Conservation (phyloP, 2,329 filamentous ascomycete species). For the Dothiorella sarmentorum region DNA sequence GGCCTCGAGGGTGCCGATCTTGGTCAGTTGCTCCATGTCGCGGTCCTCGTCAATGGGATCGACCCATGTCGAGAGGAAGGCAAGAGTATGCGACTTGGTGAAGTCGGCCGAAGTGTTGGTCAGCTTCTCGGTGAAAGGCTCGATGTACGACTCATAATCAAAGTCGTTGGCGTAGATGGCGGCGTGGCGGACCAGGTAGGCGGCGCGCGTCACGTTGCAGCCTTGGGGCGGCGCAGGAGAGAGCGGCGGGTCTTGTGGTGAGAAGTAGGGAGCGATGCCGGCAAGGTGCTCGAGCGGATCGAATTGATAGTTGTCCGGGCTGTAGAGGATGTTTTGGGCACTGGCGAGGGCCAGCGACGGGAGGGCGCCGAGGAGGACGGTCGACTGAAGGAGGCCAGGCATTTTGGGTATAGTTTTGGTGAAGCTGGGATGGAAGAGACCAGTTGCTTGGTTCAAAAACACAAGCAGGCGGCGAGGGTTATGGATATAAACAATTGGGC, state of each 20-base stretch:
- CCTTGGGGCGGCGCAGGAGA: conserved; percentile 49
- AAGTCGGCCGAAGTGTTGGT: conserved; percentile 57
- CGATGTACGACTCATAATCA: conserved; percentile 51
- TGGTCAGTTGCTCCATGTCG: conserved; percentile 58
- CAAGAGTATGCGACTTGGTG: conserved; percentile 53
- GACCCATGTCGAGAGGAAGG: conserved; percentile 56
- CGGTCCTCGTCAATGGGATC: conserved; percentile 53
- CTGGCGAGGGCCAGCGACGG: neutral
- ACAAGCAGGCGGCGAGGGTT: too few relatives aligned
- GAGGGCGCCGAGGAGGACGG: neutral
- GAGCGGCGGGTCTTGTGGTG: conserved; percentile 45
- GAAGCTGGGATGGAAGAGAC: neutral
- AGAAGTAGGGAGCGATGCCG: conserved; percentile 50
- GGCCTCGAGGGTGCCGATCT: conserved; percentile 59
- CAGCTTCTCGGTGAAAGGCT: conserved; percentile 55
- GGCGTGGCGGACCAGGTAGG: conserved; percentile 50
- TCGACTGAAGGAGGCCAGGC: neutral
- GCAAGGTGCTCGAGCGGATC: conserved; percentile 49
- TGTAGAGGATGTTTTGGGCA: conserved; percentile 17
- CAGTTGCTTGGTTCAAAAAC: neutral
- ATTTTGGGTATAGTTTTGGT: neutral
- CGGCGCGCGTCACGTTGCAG: conserved; percentile 49
- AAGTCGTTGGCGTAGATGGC: conserved; percentile 53
- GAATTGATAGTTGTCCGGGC: conserved; percentile 30
- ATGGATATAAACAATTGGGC: neutral